Evolutionary conservation across 2,329 filamentous ascomycete species (phyloP).

Genomic region (Xylariaceae sp.): DNA sequence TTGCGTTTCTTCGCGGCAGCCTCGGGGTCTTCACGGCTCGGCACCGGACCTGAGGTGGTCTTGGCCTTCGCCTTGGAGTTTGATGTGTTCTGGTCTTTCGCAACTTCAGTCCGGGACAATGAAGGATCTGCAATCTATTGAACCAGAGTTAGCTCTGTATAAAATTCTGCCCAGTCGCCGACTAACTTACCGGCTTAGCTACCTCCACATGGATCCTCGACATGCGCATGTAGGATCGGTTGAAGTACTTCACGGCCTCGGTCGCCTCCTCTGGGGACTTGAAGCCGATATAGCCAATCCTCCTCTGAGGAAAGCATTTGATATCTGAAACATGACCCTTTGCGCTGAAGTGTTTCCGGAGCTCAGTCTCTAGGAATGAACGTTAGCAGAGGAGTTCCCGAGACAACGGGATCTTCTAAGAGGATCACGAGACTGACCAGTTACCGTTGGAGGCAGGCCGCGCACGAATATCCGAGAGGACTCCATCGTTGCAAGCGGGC

Average conservation of each 20-base stretch:
- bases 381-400: slow-evolving; percentile 5
- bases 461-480: slow-evolving; percentile 73
- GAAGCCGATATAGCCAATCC: slow-evolving; percentile 95
- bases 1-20: slow-evolving; percentile 59
- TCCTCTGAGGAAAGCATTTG: slow-evolving; percentile 81
- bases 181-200: slow-evolving; percentile 65
- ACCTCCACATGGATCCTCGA: slow-evolving; percentile 87
- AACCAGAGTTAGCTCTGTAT: not conserved
- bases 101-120: slow-evolving; percentile 28
- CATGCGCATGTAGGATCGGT: slow-evolving; percentile 92
- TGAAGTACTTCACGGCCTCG: slow-evolving; percentile 88
- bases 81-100: slow-evolving; percentile 4
- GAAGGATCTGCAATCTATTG: slow-evolving; percentile 40
- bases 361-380: slow-evolving; percentile 14
- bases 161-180: slow-evolving; percentile 9
- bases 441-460: slow-evolving; percentile 78
- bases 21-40: slow-evolving; percentile 7
- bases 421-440: slow-evolving; percentile 43
- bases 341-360: slow-evolving; percentile 69
- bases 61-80: slow-evolving; percentile 33
- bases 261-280: slow-evolving; percentile 74
- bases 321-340: slow-evolving; percentile 79
- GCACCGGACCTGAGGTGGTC: slow-evolving; percentile 21
- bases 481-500: slow-evolving; percentile 27
- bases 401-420: not conserved